Evolutionary conservation across 2,329 filamentous ascomycete genomes (phyloP).

Genomic region (Dendrostoma leiphaemia): DNA sequence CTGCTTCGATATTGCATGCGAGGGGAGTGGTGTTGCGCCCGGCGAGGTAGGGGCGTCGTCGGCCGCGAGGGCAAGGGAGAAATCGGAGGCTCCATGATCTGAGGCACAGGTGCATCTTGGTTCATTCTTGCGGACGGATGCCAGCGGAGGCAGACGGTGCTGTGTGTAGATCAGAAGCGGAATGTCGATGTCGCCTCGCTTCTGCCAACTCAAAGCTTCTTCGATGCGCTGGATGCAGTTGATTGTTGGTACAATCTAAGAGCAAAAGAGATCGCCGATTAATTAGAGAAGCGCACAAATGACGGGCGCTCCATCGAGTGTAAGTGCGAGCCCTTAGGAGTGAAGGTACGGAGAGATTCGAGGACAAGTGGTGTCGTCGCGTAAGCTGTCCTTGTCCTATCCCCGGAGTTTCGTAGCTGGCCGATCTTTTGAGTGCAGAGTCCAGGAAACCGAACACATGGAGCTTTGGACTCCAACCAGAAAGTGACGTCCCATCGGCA

Average conservation of each 20-base stretch:
- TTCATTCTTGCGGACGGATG: constrained; percentile 19
- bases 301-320: background rate
- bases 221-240: background rate
- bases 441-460: constrained; percentile 15
- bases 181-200: background rate
- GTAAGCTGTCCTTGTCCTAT: constrained; percentile 6
- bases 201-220: constrained; percentile 1
- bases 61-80: constrained; percentile 24
- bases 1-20: constrained; percentile 59
- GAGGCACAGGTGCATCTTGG: constrained; percentile 22
- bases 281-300: too few relatives aligned
- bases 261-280: too few relatives aligned
- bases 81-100: constrained; percentile 24
- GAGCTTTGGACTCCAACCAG: constrained; percentile 10
- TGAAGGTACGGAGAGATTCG: background rate
- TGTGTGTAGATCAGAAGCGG: background rate
- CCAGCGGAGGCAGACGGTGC: background rate
- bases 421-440: background rate
- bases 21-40: constrained; percentile 29
- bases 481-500: constrained; percentile 9
- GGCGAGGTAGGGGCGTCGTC: constrained; percentile 26
- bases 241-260: too few relatives aligned
- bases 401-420: constrained; percentile 5
- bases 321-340: too few relatives aligned
- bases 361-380: background rate